Evolutionary conservation across 1,284 basidiomycete genomes (phyloP).

Genomic region (Irpex rosettiformis): DNA sequence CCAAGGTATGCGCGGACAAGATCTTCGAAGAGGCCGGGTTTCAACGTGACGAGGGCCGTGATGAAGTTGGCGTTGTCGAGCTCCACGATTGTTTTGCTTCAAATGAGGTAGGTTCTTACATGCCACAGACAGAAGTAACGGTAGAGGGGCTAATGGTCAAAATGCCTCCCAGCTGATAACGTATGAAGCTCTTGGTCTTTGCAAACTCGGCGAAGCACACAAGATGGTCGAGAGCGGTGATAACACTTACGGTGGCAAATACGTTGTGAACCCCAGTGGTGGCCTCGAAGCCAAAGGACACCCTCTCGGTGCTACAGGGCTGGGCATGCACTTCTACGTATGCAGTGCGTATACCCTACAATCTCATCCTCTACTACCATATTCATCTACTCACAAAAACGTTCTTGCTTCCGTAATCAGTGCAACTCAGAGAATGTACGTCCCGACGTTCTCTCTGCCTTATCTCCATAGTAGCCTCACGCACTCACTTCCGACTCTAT

Average conservation of each 20-base stretch:
- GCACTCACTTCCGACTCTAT: not conserved
- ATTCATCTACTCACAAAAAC: no score
- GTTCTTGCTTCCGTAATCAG: slow-evolving; percentile 30
- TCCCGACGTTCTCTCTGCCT: no score
- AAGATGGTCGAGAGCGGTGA: slow-evolving; percentile 75
- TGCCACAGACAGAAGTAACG: not conserved
- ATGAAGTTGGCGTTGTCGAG: slow-evolving; percentile 82
- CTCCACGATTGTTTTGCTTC: slow-evolving; percentile 84
- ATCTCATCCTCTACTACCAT: slow-evolving; percentile 9
- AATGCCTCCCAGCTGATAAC: slow-evolving; percentile 58
- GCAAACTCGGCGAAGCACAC: slow-evolving; percentile 65
- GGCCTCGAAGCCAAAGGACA: slow-evolving; percentile 87
- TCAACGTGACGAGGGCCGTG: slow-evolving; percentile 56
- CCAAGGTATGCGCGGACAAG: slow-evolving; percentile 64
- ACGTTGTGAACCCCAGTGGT: slow-evolving; percentile 84
- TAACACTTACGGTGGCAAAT: slow-evolving; percentile 88
- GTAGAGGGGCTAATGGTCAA: not conserved
- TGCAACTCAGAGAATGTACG: slow-evolving; percentile 73
- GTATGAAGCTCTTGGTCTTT: slow-evolving; percentile 82
- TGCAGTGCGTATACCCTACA: slow-evolving; percentile 47
- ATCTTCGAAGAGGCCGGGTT: slow-evolving; percentile 76
- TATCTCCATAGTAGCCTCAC: not conserved
- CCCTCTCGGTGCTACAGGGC: slow-evolving; percentile 80
- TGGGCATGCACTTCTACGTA: slow-evolving; percentile 89
- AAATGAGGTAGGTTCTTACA: slow-evolving; percentile 52